Conservation (phyloP, 163 green algal genomes). For the Chlorella variabilis region DNA sequence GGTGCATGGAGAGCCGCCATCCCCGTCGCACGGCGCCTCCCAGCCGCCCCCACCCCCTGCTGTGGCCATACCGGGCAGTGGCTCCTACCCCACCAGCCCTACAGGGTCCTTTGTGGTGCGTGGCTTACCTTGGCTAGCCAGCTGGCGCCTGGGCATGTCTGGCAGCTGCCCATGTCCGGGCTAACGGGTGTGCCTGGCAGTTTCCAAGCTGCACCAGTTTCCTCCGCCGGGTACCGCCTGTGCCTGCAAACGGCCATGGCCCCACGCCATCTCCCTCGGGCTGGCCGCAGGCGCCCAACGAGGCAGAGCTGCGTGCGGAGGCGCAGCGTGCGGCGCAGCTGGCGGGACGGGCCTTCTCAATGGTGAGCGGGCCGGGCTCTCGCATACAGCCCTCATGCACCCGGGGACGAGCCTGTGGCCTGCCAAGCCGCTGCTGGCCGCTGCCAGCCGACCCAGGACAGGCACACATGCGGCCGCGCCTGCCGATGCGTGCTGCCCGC, state of each 20-base stretch:
- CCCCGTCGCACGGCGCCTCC: neutral
- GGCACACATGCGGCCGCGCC: no score
- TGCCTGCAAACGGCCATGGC: no score
- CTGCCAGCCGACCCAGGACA: no score
- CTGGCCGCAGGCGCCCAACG: neutral
- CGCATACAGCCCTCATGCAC: no score
- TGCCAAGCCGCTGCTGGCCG: neutral
- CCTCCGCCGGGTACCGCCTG: no score
- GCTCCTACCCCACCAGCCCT: neutral
- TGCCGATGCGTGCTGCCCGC: no score
- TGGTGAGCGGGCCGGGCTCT: no score
- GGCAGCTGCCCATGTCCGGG: no score
- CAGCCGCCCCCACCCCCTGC: neutral
- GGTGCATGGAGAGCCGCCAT: neutral
- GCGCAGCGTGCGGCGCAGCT: conserved; percentile 10
- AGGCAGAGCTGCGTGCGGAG: neutral
- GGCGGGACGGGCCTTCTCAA: neutral
- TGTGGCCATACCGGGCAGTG: neutral
- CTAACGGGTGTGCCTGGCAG: no score
- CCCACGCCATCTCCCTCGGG: no score
- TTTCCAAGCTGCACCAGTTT: no score
- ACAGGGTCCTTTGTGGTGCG: neutral
- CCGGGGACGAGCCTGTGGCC: neutral
- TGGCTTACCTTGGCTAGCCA: neutral
- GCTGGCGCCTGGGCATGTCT: no score